Evolutionary conservation across 305 asterid genomes (phyloP).

Genomic region (Striga hermonthica): DNA sequence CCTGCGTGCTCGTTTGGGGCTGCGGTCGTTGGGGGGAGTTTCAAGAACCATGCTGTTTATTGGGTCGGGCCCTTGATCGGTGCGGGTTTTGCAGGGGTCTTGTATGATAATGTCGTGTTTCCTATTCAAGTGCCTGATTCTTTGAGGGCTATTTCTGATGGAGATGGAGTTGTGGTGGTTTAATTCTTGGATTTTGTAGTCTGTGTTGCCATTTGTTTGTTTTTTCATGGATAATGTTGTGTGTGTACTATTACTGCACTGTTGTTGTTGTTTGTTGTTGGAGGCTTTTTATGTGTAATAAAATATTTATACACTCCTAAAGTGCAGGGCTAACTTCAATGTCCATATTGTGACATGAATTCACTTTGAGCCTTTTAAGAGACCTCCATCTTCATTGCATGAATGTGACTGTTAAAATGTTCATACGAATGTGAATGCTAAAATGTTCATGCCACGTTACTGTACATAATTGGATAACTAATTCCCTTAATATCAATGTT

Average conservation of each 20-base stretch:
- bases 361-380: too few relatives aligned
- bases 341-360: too few relatives aligned
- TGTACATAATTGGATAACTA: too few relatives aligned
- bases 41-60: constrained; percentile 71
- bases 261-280: neutral
- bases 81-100: constrained; percentile 60
- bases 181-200: constrained; percentile 1
- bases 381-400: too few relatives aligned
- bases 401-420: too few relatives aligned
- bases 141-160: constrained; percentile 38
- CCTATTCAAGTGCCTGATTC: constrained; percentile 47
- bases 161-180: constrained; percentile 29
- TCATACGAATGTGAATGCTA: too few relatives aligned
- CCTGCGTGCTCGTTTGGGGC: constrained; percentile 80
- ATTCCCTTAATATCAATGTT: too few relatives aligned
- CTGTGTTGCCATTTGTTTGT: neutral
- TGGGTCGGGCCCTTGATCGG: constrained; percentile 90
- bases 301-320: constrained; percentile 60
- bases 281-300: neutral
- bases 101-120: constrained; percentile 66
- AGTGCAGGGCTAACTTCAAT: too few relatives aligned
- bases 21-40: constrained; percentile 58
- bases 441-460: too few relatives aligned
- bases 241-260: neutral
- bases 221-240: neutral